A percentile compares a stretch with the other conserved stretches of the same genome.
Conservation (phyloP, 345 rosid genomes). For the Salix dunnii region DNA sequence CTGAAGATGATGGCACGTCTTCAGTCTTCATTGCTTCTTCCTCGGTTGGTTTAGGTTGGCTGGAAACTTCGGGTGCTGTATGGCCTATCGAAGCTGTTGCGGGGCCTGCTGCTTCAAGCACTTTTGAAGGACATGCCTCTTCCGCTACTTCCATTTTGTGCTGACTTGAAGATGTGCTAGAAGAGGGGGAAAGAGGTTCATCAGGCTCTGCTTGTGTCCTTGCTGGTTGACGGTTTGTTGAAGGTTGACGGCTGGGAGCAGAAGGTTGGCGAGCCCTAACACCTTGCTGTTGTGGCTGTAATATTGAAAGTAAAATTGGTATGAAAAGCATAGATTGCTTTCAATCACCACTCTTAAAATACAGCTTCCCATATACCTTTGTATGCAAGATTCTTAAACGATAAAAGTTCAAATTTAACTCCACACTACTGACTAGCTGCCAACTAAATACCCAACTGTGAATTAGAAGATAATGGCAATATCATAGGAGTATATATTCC, state of each 20-base stretch:
- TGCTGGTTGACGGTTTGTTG: conserved; percentile 33
- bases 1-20: conserved; percentile 36
- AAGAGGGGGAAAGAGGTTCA: conserved; percentile 58
- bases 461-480: neutral
- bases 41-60: conserved; percentile 33
- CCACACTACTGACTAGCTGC: neutral
- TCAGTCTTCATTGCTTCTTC: conserved; percentile 46
- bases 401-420: neutral
- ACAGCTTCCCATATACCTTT: neutral
- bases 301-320: neutral
- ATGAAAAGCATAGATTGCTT: neutral
- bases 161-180: conserved; percentile 72
- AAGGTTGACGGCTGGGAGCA: conserved; percentile 28
- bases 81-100: conserved; percentile 21
- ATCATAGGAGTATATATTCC: neutral
- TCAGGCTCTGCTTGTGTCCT: conserved; percentile 37
- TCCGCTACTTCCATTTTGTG: conserved; percentile 40
- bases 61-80: conserved; percentile 32
- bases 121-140: conserved; percentile 38
- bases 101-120: conserved; percentile 33
- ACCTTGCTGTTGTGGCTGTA: conserved; percentile 39
- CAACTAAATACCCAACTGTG: neutral
- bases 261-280: conserved; percentile 37
- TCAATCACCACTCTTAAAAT: neutral
- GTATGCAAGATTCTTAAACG: neutral